Conservation (phyloP, 495 filamentous ascomycete genomes). For the Aspergillus bridgeri region DNA sequence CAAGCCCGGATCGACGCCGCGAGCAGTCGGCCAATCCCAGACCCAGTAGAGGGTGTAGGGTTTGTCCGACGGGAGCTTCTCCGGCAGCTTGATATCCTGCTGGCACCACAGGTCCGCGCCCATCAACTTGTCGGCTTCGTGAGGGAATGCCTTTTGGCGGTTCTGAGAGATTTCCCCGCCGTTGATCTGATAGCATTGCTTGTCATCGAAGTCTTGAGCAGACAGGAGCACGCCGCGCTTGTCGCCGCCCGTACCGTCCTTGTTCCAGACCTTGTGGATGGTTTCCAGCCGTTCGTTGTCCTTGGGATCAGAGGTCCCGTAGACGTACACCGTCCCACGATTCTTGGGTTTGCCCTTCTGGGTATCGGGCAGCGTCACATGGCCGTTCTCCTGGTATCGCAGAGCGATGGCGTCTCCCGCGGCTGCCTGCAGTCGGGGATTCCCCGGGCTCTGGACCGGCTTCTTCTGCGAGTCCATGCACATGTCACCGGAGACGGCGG, state of each 20-base stretch:
- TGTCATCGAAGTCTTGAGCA: constrained; percentile 75
- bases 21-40: constrained; percentile 77
- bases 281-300: constrained; percentile 59
- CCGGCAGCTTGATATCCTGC: constrained; percentile 67
- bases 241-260: constrained; percentile 73
- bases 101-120: constrained; percentile 69
- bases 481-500: constrained; percentile 35
- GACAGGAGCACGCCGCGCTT: constrained; percentile 68
- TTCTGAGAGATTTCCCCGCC: constrained; percentile 44
- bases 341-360: constrained; percentile 61
- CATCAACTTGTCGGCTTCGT: constrained; percentile 39
- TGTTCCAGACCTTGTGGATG: constrained; percentile 71
- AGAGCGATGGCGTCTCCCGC: constrained; percentile 70
- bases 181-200: constrained; percentile 74
- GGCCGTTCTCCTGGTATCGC: constrained; percentile 81
- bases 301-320: constrained; percentile 68
- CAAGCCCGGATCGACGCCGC: constrained; percentile 39
- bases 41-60: constrained; percentile 83
- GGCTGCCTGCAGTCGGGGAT: constrained; percentile 60
- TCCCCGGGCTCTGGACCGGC: constrained; percentile 51
- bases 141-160: constrained; percentile 52
- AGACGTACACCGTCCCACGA: constrained; percentile 75
- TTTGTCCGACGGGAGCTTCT: constrained; percentile 47
- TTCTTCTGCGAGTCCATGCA: constrained; percentile 54
- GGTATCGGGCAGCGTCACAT: constrained; percentile 65